Base-by-base conservation (phyloP, 2,329 filamentous ascomycete genomes). In the Pseudogymnoascus sp. region DNA sequence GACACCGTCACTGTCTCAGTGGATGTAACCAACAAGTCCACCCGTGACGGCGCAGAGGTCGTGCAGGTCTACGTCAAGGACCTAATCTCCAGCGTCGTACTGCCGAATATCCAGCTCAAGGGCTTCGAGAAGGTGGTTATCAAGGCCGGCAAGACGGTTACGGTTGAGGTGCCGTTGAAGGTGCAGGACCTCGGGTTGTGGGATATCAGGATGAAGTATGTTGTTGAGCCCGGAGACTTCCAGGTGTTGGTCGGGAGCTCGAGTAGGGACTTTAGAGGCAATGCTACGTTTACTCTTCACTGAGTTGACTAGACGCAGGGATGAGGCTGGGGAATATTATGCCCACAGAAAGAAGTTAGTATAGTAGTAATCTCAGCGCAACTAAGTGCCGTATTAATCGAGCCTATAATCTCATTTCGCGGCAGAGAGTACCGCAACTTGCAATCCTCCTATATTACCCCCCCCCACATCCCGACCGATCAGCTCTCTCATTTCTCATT, bases 191-290 rank as follows among this genome's bases (percentile, higher is more conserved):
- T 91, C 62, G 90, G 88, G 60, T 85, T 89, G 43, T 91, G 88
- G 88, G 85, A 89, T 69, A 81, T 84, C 11, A 77, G 74, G 35
- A 88, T 90, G 85, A 75, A 86, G 72, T 91, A 91, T 72, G 85
- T 89, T 23, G 87, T 91, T 38, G 89, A 91, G 78, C 82, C 82
- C 2, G 88, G 88, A 1, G 80, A 86, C 41, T 91, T 91, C 71
- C 74, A 79, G 4, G 76, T 90, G 8, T 76, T 80, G 62, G 81
- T 87, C 14, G 88, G 87, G n/a, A 79, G 77, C 61, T 82, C 80
- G 23, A 87, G 84, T 67, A 75, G 75, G 62, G 81, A 86, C 71
- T 70, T 87, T 62, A 79, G 79, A 66, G 76, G 76, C 0, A 86
- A 83, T 68, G 78, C 78, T 35, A 86, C 80, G 1, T 78, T 86